phyloP scores from a whole-genome alignment of 768 basidiomycete genomes.

The Tylopilus sp. region DNA sequence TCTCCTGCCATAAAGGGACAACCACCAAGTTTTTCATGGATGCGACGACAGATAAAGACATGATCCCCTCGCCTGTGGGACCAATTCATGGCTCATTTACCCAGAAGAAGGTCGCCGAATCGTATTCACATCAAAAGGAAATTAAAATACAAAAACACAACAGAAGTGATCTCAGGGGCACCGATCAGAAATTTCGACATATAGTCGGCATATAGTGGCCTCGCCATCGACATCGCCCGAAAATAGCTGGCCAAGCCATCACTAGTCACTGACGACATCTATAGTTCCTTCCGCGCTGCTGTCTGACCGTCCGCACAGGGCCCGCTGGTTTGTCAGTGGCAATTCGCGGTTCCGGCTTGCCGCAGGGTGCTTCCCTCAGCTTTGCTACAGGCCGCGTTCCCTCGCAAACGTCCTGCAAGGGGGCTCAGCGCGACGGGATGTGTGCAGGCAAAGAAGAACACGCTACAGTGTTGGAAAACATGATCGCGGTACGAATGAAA shows the following conservation, averaged over 20 bases:
- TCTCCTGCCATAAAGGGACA: neutral
- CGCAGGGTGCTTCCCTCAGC: neutral
- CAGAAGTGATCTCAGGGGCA: neutral
- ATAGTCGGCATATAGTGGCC: no score
- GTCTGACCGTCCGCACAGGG: neutral
- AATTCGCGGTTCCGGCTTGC: conserved; percentile 1
- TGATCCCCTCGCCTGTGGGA: neutral
- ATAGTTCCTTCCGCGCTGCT: neutral
- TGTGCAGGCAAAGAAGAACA: neutral
- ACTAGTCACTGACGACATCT: neutral
- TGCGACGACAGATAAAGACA: neutral
- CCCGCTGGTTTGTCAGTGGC: conserved; percentile 6
- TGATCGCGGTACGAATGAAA: neutral
- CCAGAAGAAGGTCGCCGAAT: neutral
- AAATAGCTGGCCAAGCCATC: neutral
- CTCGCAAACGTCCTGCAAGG: neutral
- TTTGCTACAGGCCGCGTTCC: neutral
- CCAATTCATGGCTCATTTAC: neutral
- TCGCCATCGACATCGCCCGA: no score
- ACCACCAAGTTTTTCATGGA: neutral
- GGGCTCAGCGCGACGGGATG: conserved; percentile 2
- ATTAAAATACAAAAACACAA: neutral
- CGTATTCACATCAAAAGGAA: neutral
- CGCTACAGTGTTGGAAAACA: conserved; percentile 6
- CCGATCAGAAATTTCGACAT: neutral